Evolutionary conservation across 768 basidiomycete species (phyloP).

Genomic region (Mycena sanguinolenta): DNA sequence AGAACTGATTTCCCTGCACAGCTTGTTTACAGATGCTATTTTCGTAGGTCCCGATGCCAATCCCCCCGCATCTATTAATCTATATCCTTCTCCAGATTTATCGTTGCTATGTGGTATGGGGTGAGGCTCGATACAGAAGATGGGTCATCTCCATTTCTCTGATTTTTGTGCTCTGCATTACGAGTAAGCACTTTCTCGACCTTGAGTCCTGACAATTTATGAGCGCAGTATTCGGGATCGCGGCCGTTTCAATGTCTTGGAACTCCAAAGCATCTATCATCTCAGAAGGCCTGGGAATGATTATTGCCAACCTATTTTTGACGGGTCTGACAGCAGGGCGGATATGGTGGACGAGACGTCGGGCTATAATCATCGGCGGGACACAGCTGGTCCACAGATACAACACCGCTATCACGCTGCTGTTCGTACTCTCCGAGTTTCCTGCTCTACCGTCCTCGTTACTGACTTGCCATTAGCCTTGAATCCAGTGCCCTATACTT

Average conservation of each 20-base stretch:
- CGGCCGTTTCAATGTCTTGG: neutral
- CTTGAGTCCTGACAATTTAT: neutral
- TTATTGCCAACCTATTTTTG: neutral
- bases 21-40: conserved; percentile 2
- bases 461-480: neutral
- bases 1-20: neutral
- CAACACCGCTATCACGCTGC: conserved; percentile 12
- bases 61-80: neutral
- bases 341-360: conserved; percentile 15
- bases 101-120: conserved; percentile 15
- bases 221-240: conserved; percentile 10
- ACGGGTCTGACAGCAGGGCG: conserved; percentile 6
- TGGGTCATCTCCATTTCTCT: neutral
- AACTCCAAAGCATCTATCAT: neutral
- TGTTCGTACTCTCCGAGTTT: neutral
- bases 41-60: neutral
- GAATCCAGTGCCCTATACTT: conserved; percentile 1
- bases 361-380: neutral
- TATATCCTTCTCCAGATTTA: neutral
- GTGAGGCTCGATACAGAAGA: neutral
- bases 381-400: neutral
- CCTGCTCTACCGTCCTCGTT: neutral
- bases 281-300: neutral
- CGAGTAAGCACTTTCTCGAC: neutral
- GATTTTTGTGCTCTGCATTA: conserved; percentile 2